phyloP scores from a whole-genome alignment of 1,284 basidiomycete genomes.

The Violaceomyces palustris region DNA sequence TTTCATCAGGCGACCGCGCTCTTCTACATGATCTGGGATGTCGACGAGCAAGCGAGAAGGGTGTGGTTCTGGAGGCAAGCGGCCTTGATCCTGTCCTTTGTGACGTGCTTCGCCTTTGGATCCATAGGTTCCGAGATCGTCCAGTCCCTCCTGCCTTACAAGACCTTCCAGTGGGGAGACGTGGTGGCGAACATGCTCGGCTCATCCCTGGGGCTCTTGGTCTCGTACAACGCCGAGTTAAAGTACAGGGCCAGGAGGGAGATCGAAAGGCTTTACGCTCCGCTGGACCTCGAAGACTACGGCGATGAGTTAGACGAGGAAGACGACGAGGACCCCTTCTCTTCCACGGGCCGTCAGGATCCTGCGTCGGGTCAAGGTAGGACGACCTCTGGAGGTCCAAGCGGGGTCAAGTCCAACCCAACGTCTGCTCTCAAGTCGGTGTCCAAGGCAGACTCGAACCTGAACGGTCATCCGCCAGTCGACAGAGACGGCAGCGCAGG shows the following conservation, averaged over 20 bases:
- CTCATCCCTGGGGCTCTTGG: conserved; percentile 66
- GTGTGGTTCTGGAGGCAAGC: conserved; percentile 80
- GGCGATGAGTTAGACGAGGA: conserved; percentile 15
- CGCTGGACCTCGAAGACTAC: conserved; percentile 35
- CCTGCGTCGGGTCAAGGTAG: neutral
- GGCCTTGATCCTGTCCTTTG: conserved; percentile 64
- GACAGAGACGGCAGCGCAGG: too few relatives aligned
- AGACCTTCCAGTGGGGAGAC: conserved; percentile 72
- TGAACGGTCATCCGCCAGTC: too few relatives aligned
- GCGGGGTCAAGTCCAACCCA: too few relatives aligned
- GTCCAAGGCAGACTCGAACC: too few relatives aligned
- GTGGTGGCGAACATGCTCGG: conserved; percentile 76
- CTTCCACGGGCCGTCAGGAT: too few relatives aligned
- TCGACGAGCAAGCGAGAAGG: conserved; percentile 64
- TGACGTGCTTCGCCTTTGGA: conserved; percentile 57
- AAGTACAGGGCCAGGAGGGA: conserved; percentile 29
- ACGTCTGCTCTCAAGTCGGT: too few relatives aligned
- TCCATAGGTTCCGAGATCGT: conserved; percentile 80
- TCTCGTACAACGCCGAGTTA: conserved; percentile 32
- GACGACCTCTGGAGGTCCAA: neutral
- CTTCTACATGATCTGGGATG: conserved; percentile 81
- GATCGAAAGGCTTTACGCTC: conserved; percentile 37
- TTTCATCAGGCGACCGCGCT: conserved; percentile 63
- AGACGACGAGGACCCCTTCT: conserved; percentile 4
- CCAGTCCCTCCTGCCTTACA: conserved; percentile 75